Evolutionary conservation across 495 filamentous ascomycete genomes (phyloP).

Genomic region (Oidiodendron maius): DNA sequence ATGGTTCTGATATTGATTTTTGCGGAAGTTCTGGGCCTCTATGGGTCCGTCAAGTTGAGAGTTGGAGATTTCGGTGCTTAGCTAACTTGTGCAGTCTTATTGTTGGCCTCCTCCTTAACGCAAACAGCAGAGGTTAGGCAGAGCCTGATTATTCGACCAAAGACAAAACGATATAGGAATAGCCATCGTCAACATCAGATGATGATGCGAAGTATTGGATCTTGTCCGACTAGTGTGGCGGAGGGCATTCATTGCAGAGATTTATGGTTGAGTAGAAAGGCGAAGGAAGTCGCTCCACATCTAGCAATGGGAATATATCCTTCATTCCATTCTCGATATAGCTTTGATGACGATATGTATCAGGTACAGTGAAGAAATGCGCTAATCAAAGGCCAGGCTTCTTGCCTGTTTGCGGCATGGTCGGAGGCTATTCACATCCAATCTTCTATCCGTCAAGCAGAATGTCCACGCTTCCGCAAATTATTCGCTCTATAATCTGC

Average conservation of each 20-base stretch:
- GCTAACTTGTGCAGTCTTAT: constrained; percentile 38
- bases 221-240: constrained; percentile 20
- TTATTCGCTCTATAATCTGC: too few relatives aligned
- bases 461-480: too few relatives aligned
- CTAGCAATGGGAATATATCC: too few relatives aligned
- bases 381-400: too few relatives aligned
- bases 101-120: constrained; percentile 52
- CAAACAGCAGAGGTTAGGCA: constrained; percentile 31
- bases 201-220: constrained; percentile 3
- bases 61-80: background rate
- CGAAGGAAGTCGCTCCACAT: too few relatives aligned
- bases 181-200: background rate
- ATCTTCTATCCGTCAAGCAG: too few relatives aligned
- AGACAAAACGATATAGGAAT: background rate
- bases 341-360: too few relatives aligned
- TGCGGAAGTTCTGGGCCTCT: constrained; percentile 93
- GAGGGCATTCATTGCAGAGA: constrained; percentile 20
- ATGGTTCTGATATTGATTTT: constrained; percentile 99
- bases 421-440: too few relatives aligned
- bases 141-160: background rate
- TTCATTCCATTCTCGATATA: too few relatives aligned
- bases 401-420: too few relatives aligned
- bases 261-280: constrained; percentile 21
- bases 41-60: constrained; percentile 62
- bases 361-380: too few relatives aligned